Base-by-base conservation (phyloP, 805 yeast species). In the Teunomyces stri region DNA sequence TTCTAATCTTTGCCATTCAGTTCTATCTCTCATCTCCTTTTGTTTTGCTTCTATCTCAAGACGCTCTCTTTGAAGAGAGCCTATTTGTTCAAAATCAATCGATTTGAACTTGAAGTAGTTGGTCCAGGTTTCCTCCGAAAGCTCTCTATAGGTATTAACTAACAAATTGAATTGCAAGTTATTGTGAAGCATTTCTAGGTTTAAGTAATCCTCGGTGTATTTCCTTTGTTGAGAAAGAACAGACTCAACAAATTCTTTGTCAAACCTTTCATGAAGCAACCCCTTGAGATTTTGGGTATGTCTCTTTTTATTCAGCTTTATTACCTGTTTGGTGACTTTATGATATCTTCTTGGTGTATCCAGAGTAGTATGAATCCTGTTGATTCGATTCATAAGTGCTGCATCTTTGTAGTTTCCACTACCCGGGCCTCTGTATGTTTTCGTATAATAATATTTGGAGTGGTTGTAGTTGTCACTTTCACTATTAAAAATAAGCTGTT, bases 351-450 rank as follows among this genome's bases (percentile, higher is more conserved):
- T 46, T 4, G 54, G 25, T 11, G 48, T 42, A n/a, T 55, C 50
- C n/a, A 46, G 28, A 0, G 64, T 54, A n/a, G 58, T 46, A 5
- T 61, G 68, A 38, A 72, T 64, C 44, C 62, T 62, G 54, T 70
- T 72, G 50, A 72, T 68, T 37, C 67, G 59, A 50, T 68, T 71
- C 50, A 70, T 65, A 35, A 72, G 52, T 2, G 75, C 67, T 0
- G 74, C 75, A 53, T 72, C 78, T 51, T 72, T 72, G 52, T 69
- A 72, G 48, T 71, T 72, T 2, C 78, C 77, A 38, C 71, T 66
- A 1, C 78, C 78, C 2, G 76, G 76, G 0, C 78, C 78, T 40
- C 76, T 60, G 46, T 70, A 70, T 29, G 66, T 61, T 50, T 70
- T 70, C 18, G 66, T 62, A 50, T 71, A 72, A 52, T 62, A 72